These are phyloP conservation scores for Metschnikowia lochheadii DNA, from an alignment of 805 yeast species.

Conservation along the genomic window DNA sequence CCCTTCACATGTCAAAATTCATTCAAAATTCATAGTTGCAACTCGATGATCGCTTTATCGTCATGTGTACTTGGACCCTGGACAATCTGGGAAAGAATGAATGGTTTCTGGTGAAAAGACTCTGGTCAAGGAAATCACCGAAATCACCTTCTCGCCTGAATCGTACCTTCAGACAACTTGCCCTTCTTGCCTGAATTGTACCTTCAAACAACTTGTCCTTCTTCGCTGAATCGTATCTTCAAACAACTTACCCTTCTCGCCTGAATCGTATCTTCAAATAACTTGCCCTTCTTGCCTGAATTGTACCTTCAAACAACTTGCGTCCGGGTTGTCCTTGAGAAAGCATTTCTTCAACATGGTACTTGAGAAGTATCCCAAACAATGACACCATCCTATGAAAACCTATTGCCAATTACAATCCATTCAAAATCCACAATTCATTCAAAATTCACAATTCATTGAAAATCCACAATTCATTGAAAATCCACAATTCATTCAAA, in stretches of 20 bases:
- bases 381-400: too few species aligned
- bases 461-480: too few species aligned
- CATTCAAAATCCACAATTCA: too few species aligned
- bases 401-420: too few species aligned
- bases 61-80: slow-evolving; percentile 25
- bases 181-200: slow-evolving; percentile 74
- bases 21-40: slow-evolving; percentile 7
- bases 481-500: too few species aligned
- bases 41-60: slow-evolving; percentile 19
- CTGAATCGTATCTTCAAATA: slow-evolving; percentile 80
- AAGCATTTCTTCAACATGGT: too few species aligned
- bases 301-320: slow-evolving; percentile 73
- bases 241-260: slow-evolving; percentile 75
- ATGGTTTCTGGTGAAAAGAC: slow-evolving; percentile 61
- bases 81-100: slow-evolving; percentile 51
- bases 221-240: slow-evolving; percentile 80
- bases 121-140: slow-evolving; percentile 71
- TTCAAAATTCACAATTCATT: too few species aligned
- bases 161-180: slow-evolving; percentile 72
- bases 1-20: too few species aligned
- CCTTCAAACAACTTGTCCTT: slow-evolving; percentile 81
- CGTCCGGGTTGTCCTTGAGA: slow-evolving; percentile 57
- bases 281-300: slow-evolving; percentile 75
- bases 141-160: slow-evolving; percentile 66
- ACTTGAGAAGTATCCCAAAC: too few species aligned